Evolutionary conservation across 2,329 filamentous ascomycete genomes (phyloP).

Genomic region (Alternaria triticina): DNA sequence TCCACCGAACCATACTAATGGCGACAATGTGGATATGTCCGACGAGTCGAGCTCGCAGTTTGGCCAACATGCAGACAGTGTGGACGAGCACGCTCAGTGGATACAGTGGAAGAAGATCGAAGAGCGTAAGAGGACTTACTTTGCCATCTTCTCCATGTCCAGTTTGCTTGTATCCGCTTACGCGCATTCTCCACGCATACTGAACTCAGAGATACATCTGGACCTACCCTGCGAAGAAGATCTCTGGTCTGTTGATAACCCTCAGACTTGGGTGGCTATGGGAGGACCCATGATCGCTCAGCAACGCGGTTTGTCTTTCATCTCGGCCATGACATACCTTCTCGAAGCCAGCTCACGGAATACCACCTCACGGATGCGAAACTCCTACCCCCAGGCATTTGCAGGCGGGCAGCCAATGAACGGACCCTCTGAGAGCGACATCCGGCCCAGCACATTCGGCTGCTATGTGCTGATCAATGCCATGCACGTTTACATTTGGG

Average conservation of each 20-base stretch:
- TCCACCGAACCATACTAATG: conserved; percentile 38
- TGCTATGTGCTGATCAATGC: conserved; percentile 92
- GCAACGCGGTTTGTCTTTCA: conserved; percentile 77
- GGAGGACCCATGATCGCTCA: conserved; percentile 74
- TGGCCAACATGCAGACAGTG: conserved; percentile 52
- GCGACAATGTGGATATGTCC: conserved; percentile 66
- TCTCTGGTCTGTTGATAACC: conserved; percentile 82
- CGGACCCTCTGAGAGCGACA: conserved; percentile 65
- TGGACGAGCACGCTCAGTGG: conserved; percentile 76
- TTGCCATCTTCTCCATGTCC: conserved; percentile 87
- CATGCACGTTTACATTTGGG: conserved; percentile 98
- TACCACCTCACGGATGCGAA: conserved; percentile 46
- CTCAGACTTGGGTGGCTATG: conserved; percentile 79
- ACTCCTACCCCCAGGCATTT: conserved; percentile 55
- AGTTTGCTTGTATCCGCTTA: conserved; percentile 91
- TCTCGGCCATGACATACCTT: conserved; percentile 79
- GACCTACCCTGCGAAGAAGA: conserved; percentile 94
- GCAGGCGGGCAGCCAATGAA: conserved; percentile 55
- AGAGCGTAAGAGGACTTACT: conserved; percentile 91
- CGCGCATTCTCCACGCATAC: conserved; percentile 87
- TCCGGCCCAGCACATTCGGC: conserved; percentile 88
- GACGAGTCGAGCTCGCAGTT: conserved; percentile 50
- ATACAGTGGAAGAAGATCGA: conserved; percentile 85
- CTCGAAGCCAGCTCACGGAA: conserved; percentile 76
- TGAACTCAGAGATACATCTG: conserved; percentile 90